Evolutionary conservation across 768 basidiomycete species (phyloP).

Genomic region (Leccinellum albellum): DNA sequence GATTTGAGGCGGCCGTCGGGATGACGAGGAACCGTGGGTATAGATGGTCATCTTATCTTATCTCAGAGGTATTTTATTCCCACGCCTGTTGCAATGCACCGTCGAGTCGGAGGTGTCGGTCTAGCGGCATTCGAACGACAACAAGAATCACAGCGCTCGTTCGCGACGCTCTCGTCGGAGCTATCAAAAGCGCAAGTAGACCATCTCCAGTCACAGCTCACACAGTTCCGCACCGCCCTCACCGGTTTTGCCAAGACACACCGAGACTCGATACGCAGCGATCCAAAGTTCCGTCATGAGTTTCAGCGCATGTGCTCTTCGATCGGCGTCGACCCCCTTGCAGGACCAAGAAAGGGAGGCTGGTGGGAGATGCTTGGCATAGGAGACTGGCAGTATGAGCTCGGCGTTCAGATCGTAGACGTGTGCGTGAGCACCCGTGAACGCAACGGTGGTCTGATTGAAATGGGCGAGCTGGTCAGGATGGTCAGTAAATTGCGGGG

Average conservation of each 20-base stretch:
- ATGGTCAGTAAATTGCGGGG: slow-evolving; percentile 76
- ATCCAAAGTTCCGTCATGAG: background rate
- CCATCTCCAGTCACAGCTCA: background rate
- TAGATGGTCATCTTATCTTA: slow-evolving; percentile 15
- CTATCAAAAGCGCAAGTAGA: background rate
- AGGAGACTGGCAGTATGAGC: slow-evolving; percentile 93
- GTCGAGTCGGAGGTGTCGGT: background rate
- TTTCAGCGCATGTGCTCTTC: background rate
- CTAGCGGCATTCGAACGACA: background rate
- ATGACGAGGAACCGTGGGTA: background rate
- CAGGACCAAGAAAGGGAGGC: background rate
- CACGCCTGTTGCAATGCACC: background rate
- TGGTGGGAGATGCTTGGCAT: slow-evolving; percentile 39
- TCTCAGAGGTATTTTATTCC: background rate
- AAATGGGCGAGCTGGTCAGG: slow-evolving; percentile 78
- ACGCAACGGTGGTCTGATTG: slow-evolving; percentile 89
- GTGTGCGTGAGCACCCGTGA: slow-evolving; percentile 85
- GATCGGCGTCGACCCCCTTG: background rate
- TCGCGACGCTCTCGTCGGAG: background rate
- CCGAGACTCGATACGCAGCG: background rate
- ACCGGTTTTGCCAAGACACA: background rate
- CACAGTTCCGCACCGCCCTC: background rate
- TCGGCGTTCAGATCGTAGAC: slow-evolving; percentile 93
- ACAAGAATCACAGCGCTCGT: background rate
- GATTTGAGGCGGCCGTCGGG: background rate